Evolutionary conservation across 1,284 basidiomycete species (phyloP).

Genomic region (Omphalotus olearius): DNA sequence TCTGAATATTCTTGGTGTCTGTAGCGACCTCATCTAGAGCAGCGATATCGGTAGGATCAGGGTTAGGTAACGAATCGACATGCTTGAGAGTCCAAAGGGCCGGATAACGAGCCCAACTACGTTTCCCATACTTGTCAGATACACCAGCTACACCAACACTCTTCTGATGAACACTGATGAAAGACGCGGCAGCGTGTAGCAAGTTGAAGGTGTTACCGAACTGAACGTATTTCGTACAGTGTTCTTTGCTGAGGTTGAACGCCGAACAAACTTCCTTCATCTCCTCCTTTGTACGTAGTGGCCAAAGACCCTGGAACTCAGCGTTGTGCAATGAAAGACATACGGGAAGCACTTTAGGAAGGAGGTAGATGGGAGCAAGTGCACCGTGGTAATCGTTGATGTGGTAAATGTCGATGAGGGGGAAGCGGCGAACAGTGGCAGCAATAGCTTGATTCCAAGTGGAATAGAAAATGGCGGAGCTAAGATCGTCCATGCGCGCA

Average conservation of each 20-base stretch:
- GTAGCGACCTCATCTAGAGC: constrained; percentile 80
- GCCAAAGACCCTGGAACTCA: constrained; percentile 95
- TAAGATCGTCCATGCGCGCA: constrained; percentile 92
- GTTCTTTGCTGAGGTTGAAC: constrained; percentile 93
- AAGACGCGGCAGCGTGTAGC: constrained; percentile 87
- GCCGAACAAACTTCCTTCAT: constrained; percentile 97
- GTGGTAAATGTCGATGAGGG: constrained; percentile 87
- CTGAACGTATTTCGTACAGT: constrained; percentile 93
- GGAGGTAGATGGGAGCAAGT: constrained; percentile 83
- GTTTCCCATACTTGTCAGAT: constrained; percentile 94
- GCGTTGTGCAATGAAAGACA: constrained; percentile 95
- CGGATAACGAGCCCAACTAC: constrained; percentile 91
- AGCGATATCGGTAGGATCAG: constrained; percentile 90
- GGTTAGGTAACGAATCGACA: constrained; percentile 91
- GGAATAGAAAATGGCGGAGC: constrained; percentile 94
- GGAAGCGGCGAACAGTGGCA: constrained; percentile 78
- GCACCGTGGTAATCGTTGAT: constrained; percentile 92
- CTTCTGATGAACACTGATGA: constrained; percentile 89
- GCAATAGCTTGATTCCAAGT: constrained; percentile 97
- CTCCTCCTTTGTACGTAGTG: constrained; percentile 90
- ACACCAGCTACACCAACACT: constrained; percentile 91
- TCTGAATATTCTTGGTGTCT: constrained; percentile 66
- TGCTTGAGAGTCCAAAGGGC: constrained; percentile 93
- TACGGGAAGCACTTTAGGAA: constrained; percentile 84
- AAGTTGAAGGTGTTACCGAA: constrained; percentile 96